Conservation (phyloP, 768 basidiomycete genomes). For the Boletus barrowsii region DNA sequence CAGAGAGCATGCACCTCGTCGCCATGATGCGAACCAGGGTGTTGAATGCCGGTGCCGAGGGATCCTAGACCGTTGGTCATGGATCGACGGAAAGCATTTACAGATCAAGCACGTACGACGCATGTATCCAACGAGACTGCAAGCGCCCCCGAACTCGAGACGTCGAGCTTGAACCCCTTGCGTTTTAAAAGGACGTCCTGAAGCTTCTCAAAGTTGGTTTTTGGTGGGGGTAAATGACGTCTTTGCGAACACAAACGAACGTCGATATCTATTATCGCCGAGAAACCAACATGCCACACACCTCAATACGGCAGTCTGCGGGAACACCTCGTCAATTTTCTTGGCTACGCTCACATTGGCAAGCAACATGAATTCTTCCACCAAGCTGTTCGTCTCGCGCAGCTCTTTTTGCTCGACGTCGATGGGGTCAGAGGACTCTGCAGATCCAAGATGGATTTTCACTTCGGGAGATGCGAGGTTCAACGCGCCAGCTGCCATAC, state of each 20-base stretch:
- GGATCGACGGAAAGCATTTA: not conserved
- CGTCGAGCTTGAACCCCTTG: slow-evolving; percentile 79
- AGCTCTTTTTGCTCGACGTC: slow-evolving; percentile 96
- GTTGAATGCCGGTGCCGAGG: slow-evolving; percentile 85
- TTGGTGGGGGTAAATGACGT: slow-evolving; percentile 89
- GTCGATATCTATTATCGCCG: slow-evolving; percentile 2
- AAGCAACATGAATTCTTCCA: slow-evolving; percentile 99
- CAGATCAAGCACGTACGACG: slow-evolving; percentile 49
- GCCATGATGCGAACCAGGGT: slow-evolving; percentile 99
- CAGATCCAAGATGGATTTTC: slow-evolving; percentile 90
- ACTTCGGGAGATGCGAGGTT: slow-evolving; percentile 98
- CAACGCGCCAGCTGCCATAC: slow-evolving; percentile 96
- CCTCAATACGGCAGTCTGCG: slow-evolving; percentile 92
- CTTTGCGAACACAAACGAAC: slow-evolving; percentile 35
- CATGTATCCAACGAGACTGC: slow-evolving; percentile 88
- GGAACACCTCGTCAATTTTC: slow-evolving; percentile 92
- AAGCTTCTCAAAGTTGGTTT: slow-evolving; percentile 91
- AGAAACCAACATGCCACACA: slow-evolving; percentile 23
- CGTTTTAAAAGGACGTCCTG: slow-evolving; percentile 89
- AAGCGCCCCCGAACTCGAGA: slow-evolving; percentile 86
- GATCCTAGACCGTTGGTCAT: slow-evolving; percentile 51
- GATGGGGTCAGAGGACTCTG: slow-evolving; percentile 92
- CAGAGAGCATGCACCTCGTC: slow-evolving; percentile 95
- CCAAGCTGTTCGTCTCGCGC: slow-evolving; percentile 91
- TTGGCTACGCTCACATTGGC: slow-evolving; percentile 93